These are phyloP conservation scores for Irpex rosettiformis DNA, from an alignment of 1,284 basidiomycete species.

Conservation along the genomic window DNA sequence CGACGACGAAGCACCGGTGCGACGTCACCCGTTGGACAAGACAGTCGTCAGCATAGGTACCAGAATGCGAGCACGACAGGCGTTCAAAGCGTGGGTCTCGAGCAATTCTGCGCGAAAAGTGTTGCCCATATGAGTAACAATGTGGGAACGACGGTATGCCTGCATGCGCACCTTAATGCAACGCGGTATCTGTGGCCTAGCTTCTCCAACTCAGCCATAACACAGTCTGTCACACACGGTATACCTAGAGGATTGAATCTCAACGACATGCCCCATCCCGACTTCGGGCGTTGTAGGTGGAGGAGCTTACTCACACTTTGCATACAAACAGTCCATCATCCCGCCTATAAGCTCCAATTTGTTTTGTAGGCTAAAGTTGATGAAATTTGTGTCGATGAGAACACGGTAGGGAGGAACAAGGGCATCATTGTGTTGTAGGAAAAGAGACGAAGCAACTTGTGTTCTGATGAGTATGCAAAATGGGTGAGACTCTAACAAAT, in stretches of 20 bases:
- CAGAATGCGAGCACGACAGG: slow-evolving; percentile 86
- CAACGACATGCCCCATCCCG: background rate
- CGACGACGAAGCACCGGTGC: slow-evolving; percentile 97
- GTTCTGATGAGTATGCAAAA: slow-evolving; percentile 42
- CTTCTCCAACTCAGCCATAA: slow-evolving; percentile 97
- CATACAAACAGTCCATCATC: slow-evolving; percentile 99
- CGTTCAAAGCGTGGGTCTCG: slow-evolving; percentile 97
- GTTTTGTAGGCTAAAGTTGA: slow-evolving; percentile 98
- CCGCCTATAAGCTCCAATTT: slow-evolving; percentile 95
- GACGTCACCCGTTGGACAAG: slow-evolving; percentile 92
- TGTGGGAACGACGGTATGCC: slow-evolving; percentile 13
- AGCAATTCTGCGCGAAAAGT: slow-evolving; percentile 64
- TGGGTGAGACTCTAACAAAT: background rate
- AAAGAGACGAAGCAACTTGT: slow-evolving; percentile 86
- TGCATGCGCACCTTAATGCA: slow-evolving; percentile 71
- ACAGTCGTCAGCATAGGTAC: slow-evolving; percentile 99
- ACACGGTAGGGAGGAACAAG: slow-evolving; percentile 97
- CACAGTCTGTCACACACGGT: slow-evolving; percentile 97
- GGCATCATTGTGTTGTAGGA: slow-evolving; percentile 94
- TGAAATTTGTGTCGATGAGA: slow-evolving; percentile 99
- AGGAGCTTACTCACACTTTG: slow-evolving; percentile 81
- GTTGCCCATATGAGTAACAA: slow-evolving; percentile 10
- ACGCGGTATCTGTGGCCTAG: slow-evolving; percentile 94
- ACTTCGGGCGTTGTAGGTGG: background rate
- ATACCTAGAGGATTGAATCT: slow-evolving; percentile 61